These are phyloP conservation scores for Tuber umbilicatum DNA, from an alignment of 495 filamentous ascomycete genomes.

Conservation along the genomic window DNA sequence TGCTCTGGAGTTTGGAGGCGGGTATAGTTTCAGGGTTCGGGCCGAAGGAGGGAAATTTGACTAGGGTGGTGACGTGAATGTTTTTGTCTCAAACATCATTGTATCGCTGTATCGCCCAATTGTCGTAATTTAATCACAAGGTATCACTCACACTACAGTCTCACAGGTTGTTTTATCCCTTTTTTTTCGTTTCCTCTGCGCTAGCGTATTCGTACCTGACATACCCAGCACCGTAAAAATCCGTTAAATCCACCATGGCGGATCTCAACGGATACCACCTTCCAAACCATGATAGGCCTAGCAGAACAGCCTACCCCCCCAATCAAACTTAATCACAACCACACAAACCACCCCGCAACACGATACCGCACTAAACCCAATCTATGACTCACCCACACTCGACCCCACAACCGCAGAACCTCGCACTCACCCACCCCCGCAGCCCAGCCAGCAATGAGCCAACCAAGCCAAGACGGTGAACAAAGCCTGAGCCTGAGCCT, in stretches of 20 bases:
- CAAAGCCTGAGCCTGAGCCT: no score
- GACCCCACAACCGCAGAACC: neutral
- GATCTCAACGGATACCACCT: no score
- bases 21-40: slow-evolving; percentile 38
- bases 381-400: neutral
- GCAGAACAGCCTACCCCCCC: neutral
- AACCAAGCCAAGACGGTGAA: no score
- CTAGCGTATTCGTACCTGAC: neutral
- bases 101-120: neutral
- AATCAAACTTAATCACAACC: neutral
- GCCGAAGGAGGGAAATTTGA: neutral
- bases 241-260: no score
- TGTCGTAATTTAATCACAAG: neutral
- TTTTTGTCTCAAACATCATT: neutral
- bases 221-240: neutral
- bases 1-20: slow-evolving; percentile 48
- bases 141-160: slow-evolving; percentile 5
- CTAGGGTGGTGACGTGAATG: neutral
- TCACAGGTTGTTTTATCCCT: neutral
- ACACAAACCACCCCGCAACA: neutral
- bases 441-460: no score
- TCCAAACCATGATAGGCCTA: no score
- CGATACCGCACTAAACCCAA: neutral
- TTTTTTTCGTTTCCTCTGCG: neutral
- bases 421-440: no score